These are phyloP conservation scores for Lepidium sativum DNA, from an alignment of 345 rosid genomes.

Conservation along the genomic window DNA sequence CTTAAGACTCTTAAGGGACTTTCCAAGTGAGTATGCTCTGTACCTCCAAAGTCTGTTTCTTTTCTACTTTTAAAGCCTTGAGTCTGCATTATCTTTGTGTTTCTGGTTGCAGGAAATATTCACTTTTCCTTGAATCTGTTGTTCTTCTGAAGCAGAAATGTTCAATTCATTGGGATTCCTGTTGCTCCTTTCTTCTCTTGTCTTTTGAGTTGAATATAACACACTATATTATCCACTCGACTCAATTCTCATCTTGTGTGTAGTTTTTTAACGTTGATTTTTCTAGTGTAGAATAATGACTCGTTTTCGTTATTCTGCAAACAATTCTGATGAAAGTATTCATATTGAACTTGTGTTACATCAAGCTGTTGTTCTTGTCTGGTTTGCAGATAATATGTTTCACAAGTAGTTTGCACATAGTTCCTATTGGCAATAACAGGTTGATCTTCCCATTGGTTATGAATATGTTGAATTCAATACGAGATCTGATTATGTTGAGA, in stretches of 20 bases:
- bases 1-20: constrained; percentile 34
- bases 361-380: constrained; percentile 33
- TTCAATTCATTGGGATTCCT: too few relatives aligned
- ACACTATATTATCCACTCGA: background rate
- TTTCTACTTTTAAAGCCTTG: too few relatives aligned
- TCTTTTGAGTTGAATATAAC: background rate
- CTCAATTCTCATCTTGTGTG: background rate
- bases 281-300: too few relatives aligned
- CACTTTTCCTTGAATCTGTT: constrained; percentile 55
- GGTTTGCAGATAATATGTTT: background rate
- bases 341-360: constrained; percentile 69
- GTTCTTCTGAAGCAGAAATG: constrained; percentile 75
- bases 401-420: too few relatives aligned
- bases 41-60: too few relatives aligned
- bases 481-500: constrained; percentile 59
- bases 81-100: too few relatives aligned
- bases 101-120: constrained; percentile 44
- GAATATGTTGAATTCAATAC: constrained; percentile 81
- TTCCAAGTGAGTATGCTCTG: constrained; percentile 42
- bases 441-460: constrained; percentile 39
- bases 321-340: constrained; percentile 62
- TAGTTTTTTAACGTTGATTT: too few relatives aligned
- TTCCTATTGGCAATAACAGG: too few relatives aligned
- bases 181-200: background rate
- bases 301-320: constrained; percentile 32